phyloP scores from a whole-genome alignment of 2,329 filamentous ascomycete genomes.

The Colletotrichum trifolii region DNA sequence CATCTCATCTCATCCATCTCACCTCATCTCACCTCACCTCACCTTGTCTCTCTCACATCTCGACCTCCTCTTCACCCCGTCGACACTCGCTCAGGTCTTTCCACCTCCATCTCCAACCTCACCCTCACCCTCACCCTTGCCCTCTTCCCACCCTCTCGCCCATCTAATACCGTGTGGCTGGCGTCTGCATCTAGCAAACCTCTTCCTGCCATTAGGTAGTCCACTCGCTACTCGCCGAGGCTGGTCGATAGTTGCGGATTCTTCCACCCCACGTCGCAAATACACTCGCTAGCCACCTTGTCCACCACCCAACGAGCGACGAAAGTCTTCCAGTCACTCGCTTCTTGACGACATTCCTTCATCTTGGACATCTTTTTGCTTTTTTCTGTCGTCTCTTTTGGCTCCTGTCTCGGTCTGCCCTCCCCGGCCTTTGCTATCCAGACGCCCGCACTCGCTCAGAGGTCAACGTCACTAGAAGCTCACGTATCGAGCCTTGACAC shows the following conservation, averaged over 20 bases:
- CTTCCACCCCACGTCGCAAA: background rate
- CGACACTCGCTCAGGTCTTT: constrained; percentile 12
- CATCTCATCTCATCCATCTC: constrained; percentile 8
- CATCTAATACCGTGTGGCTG: constrained; percentile 9
- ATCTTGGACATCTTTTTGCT: background rate
- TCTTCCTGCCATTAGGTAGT: background rate
- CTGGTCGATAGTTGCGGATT: constrained; percentile 4
- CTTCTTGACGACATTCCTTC: constrained; percentile 1
- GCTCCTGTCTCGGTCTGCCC: constrained; percentile 3
- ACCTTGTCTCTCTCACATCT: background rate
- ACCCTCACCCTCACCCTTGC: too few relatives aligned
- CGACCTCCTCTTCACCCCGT: constrained; percentile 5
- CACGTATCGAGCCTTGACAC: background rate
- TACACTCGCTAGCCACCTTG: background rate
- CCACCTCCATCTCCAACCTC: constrained; percentile 2
- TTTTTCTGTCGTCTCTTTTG: constrained; percentile 2
- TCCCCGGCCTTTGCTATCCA: background rate
- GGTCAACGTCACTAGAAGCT: background rate
- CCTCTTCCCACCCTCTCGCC: background rate
- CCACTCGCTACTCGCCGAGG: constrained; percentile 9
- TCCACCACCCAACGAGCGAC: background rate
- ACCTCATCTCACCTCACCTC: constrained; percentile 1
- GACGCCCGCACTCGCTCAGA: background rate
- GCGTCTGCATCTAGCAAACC: constrained; percentile 10
- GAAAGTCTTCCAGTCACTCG: constrained; percentile 21